Evolutionary conservation across 208 protist species (phyloP).

Genomic region (Naegleria gruberi): DNA sequence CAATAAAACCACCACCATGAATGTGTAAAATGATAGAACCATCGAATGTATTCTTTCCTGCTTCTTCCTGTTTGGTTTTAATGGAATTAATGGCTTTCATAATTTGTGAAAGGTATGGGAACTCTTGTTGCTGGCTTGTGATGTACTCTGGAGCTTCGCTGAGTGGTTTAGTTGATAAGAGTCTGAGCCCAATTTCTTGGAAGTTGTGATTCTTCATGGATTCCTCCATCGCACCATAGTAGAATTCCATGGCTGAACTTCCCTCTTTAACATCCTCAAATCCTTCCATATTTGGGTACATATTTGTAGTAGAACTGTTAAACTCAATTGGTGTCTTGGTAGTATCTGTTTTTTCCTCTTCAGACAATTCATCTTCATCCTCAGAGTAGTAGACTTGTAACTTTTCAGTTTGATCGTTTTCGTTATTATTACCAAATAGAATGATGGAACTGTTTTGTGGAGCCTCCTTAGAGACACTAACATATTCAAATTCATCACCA

Average conservation of each 20-base stretch:
- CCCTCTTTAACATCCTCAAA: not conserved
- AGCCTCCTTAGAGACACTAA: not conserved
- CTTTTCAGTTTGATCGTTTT: not conserved
- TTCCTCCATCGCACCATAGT: not conserved
- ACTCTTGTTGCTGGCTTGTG: not conserved
- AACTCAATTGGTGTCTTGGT: not conserved
- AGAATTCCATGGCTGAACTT: not conserved
- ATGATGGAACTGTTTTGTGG: not conserved
- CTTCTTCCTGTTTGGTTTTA: not conserved
- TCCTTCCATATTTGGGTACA: not conserved
- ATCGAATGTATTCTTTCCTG: not conserved
- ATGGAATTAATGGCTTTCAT: not conserved
- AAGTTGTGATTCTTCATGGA: not conserved
- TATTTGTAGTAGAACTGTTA: not conserved
- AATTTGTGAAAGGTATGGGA: not conserved
- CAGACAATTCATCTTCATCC: not conserved
- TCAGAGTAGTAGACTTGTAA: not conserved
- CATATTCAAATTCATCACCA: not conserved
- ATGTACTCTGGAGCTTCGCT: not conserved
- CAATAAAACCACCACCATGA: slow-evolving; percentile 32
- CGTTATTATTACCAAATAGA: not conserved
- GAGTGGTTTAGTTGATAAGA: not conserved
- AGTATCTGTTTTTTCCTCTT: not conserved
- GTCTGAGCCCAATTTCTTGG: not conserved
- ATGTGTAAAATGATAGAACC: slow-evolving; percentile 27